phyloP scores from a whole-genome alignment of 495 filamentous ascomycete genomes.

The Penicillium samsonianum region DNA sequence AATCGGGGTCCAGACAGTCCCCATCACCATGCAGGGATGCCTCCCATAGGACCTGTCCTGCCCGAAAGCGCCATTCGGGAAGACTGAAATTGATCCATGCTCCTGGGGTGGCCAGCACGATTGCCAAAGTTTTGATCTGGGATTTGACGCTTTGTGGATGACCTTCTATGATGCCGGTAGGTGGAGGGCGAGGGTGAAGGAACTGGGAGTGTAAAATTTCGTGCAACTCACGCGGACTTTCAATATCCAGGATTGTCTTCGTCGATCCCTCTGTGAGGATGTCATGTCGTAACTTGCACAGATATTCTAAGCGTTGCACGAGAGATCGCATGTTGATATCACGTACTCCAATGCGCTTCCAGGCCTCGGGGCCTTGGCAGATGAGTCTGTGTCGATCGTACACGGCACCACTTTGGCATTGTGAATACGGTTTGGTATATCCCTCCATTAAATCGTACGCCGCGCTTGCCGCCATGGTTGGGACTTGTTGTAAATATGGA shows the following conservation, averaged over 20 bases:
- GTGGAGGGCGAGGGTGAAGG: constrained; percentile 38
- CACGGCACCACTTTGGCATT: constrained; percentile 35
- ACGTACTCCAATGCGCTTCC: constrained; percentile 47
- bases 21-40: constrained; percentile 51
- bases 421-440: constrained; percentile 36
- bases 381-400: constrained; percentile 41
- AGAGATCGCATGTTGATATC: constrained; percentile 38
- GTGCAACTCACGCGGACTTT: constrained; percentile 46
- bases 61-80: constrained; percentile 75
- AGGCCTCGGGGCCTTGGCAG: constrained; percentile 36
- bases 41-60: constrained; percentile 83
- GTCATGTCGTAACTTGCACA: constrained; percentile 44
- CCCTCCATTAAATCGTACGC: constrained; percentile 43
- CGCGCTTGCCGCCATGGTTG: constrained; percentile 33
- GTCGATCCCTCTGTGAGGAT: constrained; percentile 34
- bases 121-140: constrained; percentile 53
- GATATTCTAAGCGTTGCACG: constrained; percentile 44
- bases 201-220: constrained; percentile 48
- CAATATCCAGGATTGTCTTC: constrained; percentile 45
- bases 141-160: constrained; percentile 46
- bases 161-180: constrained; percentile 24
- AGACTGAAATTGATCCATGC: constrained; percentile 78
- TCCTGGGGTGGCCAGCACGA: constrained; percentile 46
- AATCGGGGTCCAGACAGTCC: constrained; percentile 45
- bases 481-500: constrained; percentile 35